Evolutionary conservation across 345 rosid species (phyloP), one percentile per base, ranked within the genome.

Genomic region (Syzygium aromaticum): DNA sequence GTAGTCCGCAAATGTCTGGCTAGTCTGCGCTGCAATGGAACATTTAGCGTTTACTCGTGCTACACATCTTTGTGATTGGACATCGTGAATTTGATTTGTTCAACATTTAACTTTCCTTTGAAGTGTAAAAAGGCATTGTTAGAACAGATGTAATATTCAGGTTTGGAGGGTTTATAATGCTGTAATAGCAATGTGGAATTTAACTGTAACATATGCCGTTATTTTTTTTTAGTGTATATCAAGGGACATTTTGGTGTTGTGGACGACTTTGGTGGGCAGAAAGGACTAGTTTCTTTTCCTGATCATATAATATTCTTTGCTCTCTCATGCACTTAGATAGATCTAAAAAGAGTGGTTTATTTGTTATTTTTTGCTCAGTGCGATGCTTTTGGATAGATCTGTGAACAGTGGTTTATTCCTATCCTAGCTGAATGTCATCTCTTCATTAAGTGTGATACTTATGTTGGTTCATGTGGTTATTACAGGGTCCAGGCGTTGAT

Each of bases 401-500:
- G 33, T 67, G 46, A 8, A 67, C 1, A 5, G 25, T 17, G 78
- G 82, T 38, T 73, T 73, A 38, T 73, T 73, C 82, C 7, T 5
- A 73, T 73, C 17, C 51, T 15, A 49, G 52, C 85, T 19, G 33
- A 85, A 73, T 56, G 15, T 87, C 30, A 23, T 49, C 54, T 52
- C 43, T 40, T 46, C 8, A 23, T 8, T 9, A 27, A 56, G 17
- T 59, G 78, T 11, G 14, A 53, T 49, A 30, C 56, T 84, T 84
- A 84, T 53, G 40, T 30, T 51, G 22, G 53, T 51, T 52, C 21
- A 11, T 84, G 51, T 14, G 33, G 61, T 33, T 78, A 85, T 89
- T 89, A 40, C 86, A 96, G 99, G 96, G 96, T 98, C 52, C 99
- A 98, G 92, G 99, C 98, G 7, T 91, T 96, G 94, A 96, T 98